Base-by-base conservation (phyloP, 1,139 yeast species). In the Groenewaldozyma auringiensis region DNA sequence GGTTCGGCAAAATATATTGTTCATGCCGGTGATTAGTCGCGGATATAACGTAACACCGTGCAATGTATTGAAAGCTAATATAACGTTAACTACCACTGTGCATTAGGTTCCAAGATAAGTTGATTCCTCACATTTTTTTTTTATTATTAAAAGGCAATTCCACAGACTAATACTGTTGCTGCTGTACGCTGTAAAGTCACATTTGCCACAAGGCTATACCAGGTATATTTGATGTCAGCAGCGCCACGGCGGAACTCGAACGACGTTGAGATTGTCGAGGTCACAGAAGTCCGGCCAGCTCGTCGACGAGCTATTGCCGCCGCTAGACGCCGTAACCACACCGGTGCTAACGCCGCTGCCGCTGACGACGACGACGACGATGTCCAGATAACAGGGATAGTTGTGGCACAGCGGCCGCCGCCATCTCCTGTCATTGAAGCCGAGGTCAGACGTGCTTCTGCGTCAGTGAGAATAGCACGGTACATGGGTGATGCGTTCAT, bases 321-420 rank as follows among this genome's bases (percentile, higher is more conserved):
- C 8, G 22, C 21, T 8, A n/a, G 38, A 8, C 4, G n/a, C 8
- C 21, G 38, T 35, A 17, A 8, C n/a, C 14, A 21, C 4, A 4
- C 14, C 6, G 25, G 38, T 9, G 22, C 25, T 35, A 18, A 33
- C 6, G 22, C 18, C 3, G 44, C 34, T 16, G 44, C 36, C 3
- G 43, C 37, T 39, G 48, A 45, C 6, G 33, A 37, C 17, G 44
- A 41, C 13, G 44, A 41, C 3, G 43, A 42, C 33, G 48, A 45
- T 13, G 33, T 45, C 22, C 32, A 41, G 36, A 37, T 45, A 11
- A 38, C 45, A 1, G 45, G 37, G 1, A 39, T 32, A 21, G 18
- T 29, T n/a, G 16, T 31, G 6, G 29, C 29, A 11, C 29, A 25
- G 29, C 29, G 29, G 29, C 29, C 29, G 6, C 29, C 29, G 9